phyloP scores from a whole-genome alignment of 495 filamentous ascomycete genomes.

The Xylaria telfairii region DNA sequence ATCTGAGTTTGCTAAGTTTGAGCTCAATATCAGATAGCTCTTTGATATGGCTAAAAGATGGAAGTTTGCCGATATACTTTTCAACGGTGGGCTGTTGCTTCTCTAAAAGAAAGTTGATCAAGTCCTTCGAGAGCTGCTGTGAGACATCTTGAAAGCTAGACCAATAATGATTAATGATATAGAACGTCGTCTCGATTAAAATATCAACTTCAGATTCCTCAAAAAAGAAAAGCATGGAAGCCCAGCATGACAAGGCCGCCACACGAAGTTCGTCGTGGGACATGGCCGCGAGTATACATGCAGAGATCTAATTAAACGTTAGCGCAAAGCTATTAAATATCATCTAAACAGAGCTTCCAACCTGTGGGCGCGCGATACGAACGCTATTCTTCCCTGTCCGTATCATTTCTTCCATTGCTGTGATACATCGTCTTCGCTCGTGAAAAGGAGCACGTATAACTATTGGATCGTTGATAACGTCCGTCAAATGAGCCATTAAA shows the following conservation, averaged over 20 bases:
- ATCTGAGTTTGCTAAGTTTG: conserved; percentile 67
- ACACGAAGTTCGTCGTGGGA: conserved; percentile 72
- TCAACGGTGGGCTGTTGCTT: conserved; percentile 64
- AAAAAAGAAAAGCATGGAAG: conserved; percentile 72
- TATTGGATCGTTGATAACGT: conserved; percentile 76
- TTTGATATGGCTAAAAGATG: conserved; percentile 76
- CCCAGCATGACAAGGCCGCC: conserved; percentile 84
- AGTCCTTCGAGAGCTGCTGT: conserved; percentile 59
- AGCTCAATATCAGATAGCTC: conserved; percentile 68
- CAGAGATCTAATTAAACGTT: conserved; percentile 67
- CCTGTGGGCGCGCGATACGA: conserved; percentile 84
- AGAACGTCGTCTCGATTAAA: conserved; percentile 85
- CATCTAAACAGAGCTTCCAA: conserved; percentile 44
- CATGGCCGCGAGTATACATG: conserved; percentile 85
- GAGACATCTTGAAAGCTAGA: conserved; percentile 64
- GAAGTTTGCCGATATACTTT: conserved; percentile 72
- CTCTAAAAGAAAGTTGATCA: conserved; percentile 69
- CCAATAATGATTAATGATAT: conserved; percentile 86
- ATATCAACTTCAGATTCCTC: conserved; percentile 78
- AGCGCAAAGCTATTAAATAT: conserved; percentile 11
- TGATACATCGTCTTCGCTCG: conserved; percentile 77
- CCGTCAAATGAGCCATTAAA: conserved; percentile 82
- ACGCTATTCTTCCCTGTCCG: conserved; percentile 70
- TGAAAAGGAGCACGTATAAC: conserved; percentile 59
- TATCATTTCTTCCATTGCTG: conserved; percentile 89